Base-by-base conservation (phyloP, 768 basidiomycete species). In the Multifurca ochricompacta region DNA sequence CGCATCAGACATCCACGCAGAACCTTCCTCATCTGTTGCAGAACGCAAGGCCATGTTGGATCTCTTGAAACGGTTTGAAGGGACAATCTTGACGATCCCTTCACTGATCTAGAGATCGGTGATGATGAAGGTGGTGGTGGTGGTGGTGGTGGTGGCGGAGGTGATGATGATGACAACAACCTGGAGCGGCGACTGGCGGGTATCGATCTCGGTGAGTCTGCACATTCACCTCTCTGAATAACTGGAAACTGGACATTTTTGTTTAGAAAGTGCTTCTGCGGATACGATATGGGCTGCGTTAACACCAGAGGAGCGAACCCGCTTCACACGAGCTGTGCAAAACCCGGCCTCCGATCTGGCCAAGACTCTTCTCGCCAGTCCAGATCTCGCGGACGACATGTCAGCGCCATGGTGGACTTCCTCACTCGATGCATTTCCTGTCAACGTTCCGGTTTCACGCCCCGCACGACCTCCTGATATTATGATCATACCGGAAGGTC, bases 51-150 rank as follows among this genome's bases (percentile, higher is more conserved):
- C 76, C 57, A 91, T 89, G 78, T 67, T 91, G 62, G 80, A 82
- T 43, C 64, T 91, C 4, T 71, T 92, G 19, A 81, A 78, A 64
- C 79, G 76, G 8, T 84, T 91, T 52, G 87, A 91, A 55, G 82
- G 48, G 78, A 82, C 45, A 71, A 65, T 13, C 61, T 67, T 21
- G 68, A 73, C 27, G 70, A 77, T 14, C 74, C 71, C 2, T 63
- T 68, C 1, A 63, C 59, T 2, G 65, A 67, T 1, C 64, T 62
- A 2, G 68, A 68, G 18, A 71, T 72, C 11, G 70, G 66, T 3
- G 76, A 75, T 19, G 70, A 69, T 2, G 69, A 68, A 1, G 35
- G 25, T 4, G 41, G 16, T 4, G 21, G 21, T 41, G 4, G 4
- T 23, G 40, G 16, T 42, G 23, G 25, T 25, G 31, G 11, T 32